Percentiles rank a stretch among this genome's conserved stretches.
Conservation (phyloP, 106 monocot genomes). For the Apostasia ramifera region DNA sequence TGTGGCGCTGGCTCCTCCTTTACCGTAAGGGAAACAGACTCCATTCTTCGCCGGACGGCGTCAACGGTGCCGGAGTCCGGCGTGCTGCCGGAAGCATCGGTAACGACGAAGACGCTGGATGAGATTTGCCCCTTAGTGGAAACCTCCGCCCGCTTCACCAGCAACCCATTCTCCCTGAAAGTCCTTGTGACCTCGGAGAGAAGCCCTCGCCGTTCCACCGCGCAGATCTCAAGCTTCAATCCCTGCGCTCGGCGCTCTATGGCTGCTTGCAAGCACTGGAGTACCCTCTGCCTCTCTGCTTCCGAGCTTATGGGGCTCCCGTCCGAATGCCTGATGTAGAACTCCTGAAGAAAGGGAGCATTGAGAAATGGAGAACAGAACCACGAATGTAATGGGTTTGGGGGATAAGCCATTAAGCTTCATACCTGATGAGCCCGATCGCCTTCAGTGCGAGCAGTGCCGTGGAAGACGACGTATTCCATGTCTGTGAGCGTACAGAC, state of each 20-base stretch:
- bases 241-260: conserved; percentile 26
- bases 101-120: conserved; percentile 26
- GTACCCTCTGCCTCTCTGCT: conserved; percentile 21
- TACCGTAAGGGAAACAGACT: conserved; percentile 7
- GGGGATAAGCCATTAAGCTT: too few relatives aligned
- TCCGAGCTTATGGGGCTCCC: conserved; percentile 29
- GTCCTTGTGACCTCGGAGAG: conserved; percentile 29
- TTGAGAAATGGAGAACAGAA: not conserved
- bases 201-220: conserved; percentile 12
- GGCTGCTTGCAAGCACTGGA: conserved; percentile 26
- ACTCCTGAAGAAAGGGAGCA: conserved; percentile 16
- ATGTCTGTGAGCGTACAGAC: conserved; percentile 80
- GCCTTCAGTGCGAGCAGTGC: conserved; percentile 44
- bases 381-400: not conserved
- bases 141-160: conserved; percentile 28
- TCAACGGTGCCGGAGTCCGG: conserved; percentile 13
- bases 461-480: conserved; percentile 87
- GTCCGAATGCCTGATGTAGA: conserved; percentile 26
- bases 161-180: conserved; percentile 32
- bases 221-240: conserved; percentile 19
- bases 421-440: conserved; percentile 41
- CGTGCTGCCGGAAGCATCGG: conserved; percentile 12
- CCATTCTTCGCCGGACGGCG: conserved; percentile 8
- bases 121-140: conserved; percentile 11
- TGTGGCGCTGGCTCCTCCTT: not conserved